Conservation (phyloP, 805 yeast genomes). For the Schizosaccharomyces lindneri region DNA sequence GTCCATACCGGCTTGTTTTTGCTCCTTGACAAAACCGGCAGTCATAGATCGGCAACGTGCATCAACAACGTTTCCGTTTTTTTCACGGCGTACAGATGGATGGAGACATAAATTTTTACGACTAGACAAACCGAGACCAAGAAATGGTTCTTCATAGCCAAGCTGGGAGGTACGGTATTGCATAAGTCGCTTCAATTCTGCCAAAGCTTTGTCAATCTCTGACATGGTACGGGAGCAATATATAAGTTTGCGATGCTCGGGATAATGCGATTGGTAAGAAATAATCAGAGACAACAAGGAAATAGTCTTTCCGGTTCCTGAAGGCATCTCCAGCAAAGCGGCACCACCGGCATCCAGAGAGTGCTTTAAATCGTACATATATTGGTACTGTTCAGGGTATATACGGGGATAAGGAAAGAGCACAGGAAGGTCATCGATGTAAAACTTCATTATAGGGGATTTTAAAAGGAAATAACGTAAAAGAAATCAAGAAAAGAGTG, state of each 20-base stretch:
- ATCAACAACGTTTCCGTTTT: conserved; percentile 81
- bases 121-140: conserved; percentile 82
- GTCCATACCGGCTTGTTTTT: conserved; percentile 32
- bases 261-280: conserved; percentile 73
- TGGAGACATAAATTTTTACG: conserved; percentile 86
- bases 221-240: conserved; percentile 99
- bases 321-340: conserved; percentile 80
- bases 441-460: not conserved
- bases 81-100: conserved; percentile 64
- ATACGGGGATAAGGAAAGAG: conserved; percentile 88
- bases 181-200: conserved; percentile 75
- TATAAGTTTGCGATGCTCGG: conserved; percentile 79
- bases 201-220: conserved; percentile 89
- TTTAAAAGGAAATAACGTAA: not conserved
- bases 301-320: conserved; percentile 95
- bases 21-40: conserved; percentile 59
- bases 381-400: conserved; percentile 88
- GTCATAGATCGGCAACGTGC: conserved; percentile 90
- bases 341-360: conserved; percentile 71
- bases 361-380: conserved; percentile 86
- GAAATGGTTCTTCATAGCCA: conserved; percentile 69
- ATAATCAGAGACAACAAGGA: conserved; percentile 75
- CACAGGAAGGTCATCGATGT: conserved; percentile 83
- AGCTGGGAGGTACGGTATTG: conserved; percentile 58
- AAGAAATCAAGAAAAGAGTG: not conserved